These are phyloP conservation scores for Cylindrotheca fusiformis DNA, from an alignment of 108 stramenopile genomes.

Conservation along the genomic window DNA sequence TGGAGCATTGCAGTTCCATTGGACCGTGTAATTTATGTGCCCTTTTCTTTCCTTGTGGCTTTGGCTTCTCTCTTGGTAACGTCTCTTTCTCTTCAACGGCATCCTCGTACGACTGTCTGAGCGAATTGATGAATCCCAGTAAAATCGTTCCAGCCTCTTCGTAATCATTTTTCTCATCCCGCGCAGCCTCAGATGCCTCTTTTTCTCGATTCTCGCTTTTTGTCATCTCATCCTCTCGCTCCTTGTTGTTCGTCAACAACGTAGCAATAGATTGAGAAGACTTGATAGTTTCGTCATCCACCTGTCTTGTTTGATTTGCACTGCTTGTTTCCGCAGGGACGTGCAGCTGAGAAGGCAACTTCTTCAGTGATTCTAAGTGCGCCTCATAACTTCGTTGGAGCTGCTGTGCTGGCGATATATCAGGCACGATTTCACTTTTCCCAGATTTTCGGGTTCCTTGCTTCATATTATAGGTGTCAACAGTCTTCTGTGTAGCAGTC, in stretches of 20 bases:
- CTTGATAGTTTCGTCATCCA: neutral
- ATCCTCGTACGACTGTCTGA: constrained; percentile 34
- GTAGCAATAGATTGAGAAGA: too few relatives aligned
- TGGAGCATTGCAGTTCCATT: too few relatives aligned
- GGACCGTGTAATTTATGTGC: neutral
- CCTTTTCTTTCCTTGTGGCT: neutral
- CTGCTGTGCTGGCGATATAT: constrained; percentile 22
- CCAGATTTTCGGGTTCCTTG: constrained; percentile 4
- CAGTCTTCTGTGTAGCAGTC: too few relatives aligned
- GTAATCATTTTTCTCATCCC: constrained; percentile 16
- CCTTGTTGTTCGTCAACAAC: too few relatives aligned
- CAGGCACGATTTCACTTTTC: constrained; percentile 4
- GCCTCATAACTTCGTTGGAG: constrained; percentile 27
- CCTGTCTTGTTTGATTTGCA: neutral
- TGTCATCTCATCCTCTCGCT: neutral
- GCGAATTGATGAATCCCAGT: constrained; percentile 43
- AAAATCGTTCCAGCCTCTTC: constrained; percentile 39
- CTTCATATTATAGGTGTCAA: too few relatives aligned
- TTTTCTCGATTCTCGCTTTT: too few relatives aligned
- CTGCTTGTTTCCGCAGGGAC: neutral
- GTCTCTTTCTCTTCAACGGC: constrained; percentile 24
- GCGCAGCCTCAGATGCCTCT: neutral
- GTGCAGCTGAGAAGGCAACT: neutral
- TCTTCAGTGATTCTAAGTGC: constrained; percentile 25
- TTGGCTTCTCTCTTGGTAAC: neutral